A percentile compares a stretch with the other conserved stretches of the same genome.
Conservation (phyloP, 306 rosid genomes). For the Glycine tomentella region DNA sequence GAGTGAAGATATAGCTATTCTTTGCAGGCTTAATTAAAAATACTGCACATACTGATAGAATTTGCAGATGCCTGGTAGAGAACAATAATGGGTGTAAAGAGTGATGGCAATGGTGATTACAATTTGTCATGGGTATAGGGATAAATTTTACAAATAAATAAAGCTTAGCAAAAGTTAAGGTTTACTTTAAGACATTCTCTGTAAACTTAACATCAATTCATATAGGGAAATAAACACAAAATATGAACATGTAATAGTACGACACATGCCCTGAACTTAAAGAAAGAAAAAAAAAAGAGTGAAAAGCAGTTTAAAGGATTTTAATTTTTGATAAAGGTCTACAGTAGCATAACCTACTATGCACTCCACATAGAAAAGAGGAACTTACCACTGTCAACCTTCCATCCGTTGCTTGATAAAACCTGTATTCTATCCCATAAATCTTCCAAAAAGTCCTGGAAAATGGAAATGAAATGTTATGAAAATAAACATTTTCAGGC, state of each 20-base stretch:
- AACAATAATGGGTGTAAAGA: background rate
- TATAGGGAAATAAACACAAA: background rate
- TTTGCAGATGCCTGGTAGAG: constrained; percentile 16
- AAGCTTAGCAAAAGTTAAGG: no score
- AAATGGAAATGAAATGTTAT: constrained; percentile 21
- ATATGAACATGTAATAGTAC: background rate
- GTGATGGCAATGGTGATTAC: background rate
- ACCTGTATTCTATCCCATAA: constrained; percentile 82
- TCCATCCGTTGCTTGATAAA: constrained; percentile 83
- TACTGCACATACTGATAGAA: constrained; percentile 1
- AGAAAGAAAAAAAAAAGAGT: background rate
- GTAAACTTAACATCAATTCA: no score
- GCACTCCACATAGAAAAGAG: constrained; percentile 30
- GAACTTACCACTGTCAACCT: constrained; percentile 93
- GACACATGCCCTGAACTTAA: background rate
- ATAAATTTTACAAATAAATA: no score
- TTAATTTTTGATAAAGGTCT: background rate
- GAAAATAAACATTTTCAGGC: constrained; percentile 24
- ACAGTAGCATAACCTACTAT: constrained; percentile 28
- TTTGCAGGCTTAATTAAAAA: constrained; percentile 2
- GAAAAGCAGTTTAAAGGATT: background rate
- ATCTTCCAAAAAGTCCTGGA: constrained; percentile 96
- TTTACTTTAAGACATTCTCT: no score
- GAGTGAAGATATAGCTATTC: no score
- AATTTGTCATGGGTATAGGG: background rate